A percentile compares a stretch with the other conserved stretches of the same genome.
These are phyloP conservation scores for Xylaria sp. DNA, from an alignment of 2,329 filamentous ascomycete genomes.

Conservation along the genomic window DNA sequence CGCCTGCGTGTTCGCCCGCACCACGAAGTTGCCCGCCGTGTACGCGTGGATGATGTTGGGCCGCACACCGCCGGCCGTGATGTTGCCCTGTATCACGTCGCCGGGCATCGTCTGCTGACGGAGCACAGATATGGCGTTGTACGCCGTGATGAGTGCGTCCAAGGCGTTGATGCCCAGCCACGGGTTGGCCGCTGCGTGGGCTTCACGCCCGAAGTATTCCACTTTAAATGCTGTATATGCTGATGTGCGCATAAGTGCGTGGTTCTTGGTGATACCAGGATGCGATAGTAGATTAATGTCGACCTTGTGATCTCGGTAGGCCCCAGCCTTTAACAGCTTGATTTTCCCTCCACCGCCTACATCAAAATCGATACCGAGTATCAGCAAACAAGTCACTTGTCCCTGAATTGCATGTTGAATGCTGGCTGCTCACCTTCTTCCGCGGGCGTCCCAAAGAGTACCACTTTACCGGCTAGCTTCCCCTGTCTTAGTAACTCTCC, in stretches of 20 bases:
- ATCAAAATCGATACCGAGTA: slow-evolving; percentile 1
- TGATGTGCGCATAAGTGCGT: slow-evolving; percentile 62
- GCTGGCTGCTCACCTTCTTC: slow-evolving; percentile 56
- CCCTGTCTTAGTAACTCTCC: slow-evolving; percentile 57
- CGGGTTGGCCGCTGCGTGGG: slow-evolving; percentile 67
- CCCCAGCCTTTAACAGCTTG: slow-evolving; percentile 57
- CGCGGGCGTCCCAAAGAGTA: slow-evolving; percentile 64
- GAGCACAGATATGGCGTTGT: slow-evolving; percentile 61
- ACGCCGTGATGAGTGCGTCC: slow-evolving; percentile 64
- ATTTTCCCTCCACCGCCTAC: slow-evolving; percentile 62
- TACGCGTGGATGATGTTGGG: slow-evolving; percentile 68
- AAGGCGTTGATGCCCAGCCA: slow-evolving; percentile 71
- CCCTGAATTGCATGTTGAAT: neutral
- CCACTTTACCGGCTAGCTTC: slow-evolving; percentile 56
- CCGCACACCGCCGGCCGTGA: slow-evolving; percentile 63
- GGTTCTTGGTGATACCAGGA: slow-evolving; percentile 56
- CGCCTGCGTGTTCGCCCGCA: slow-evolving; percentile 49
- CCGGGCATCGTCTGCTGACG: slow-evolving; percentile 67
- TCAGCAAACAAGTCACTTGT: slow-evolving; percentile 2
- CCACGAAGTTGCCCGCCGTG: slow-evolving; percentile 49
- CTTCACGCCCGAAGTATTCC: slow-evolving; percentile 64
- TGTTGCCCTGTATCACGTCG: slow-evolving; percentile 62
- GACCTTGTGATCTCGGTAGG: slow-evolving; percentile 54
- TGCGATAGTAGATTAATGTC: slow-evolving; percentile 57
- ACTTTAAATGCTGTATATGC: slow-evolving; percentile 62